Evolutionary conservation across 495 filamentous ascomycete species (phyloP).

Genomic region (Podospora pseudoanserina): DNA sequence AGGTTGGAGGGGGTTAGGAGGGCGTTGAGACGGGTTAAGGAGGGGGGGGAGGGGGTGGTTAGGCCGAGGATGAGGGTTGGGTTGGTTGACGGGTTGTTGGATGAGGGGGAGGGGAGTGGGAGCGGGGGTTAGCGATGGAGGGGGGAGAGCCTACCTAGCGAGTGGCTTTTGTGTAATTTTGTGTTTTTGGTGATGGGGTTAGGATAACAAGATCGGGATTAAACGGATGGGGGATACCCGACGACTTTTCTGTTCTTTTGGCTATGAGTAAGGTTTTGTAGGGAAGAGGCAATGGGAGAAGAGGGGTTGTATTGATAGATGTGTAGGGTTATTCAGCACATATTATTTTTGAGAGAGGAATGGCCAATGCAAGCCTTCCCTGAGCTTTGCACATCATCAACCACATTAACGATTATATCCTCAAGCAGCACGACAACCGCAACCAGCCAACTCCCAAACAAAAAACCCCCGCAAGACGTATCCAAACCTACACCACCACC

Average conservation of each 20-base stretch:
- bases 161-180: not conserved
- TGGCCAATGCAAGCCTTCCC: too few relatives aligned
- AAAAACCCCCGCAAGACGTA: too few relatives aligned
- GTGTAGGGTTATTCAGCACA: too few relatives aligned
- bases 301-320: not conserved
- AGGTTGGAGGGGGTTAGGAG: conserved; percentile 77
- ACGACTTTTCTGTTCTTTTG: not conserved
- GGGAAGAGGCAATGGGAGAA: not conserved
- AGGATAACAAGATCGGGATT: not conserved
- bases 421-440: too few relatives aligned
- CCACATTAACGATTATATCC: too few relatives aligned
- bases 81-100: not conserved
- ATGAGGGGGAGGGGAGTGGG: conserved; percentile 1
- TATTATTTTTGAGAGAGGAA: too few relatives aligned
- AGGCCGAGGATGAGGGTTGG: conserved; percentile 2
- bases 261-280: not conserved
- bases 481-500: too few relatives aligned
- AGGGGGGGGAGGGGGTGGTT: conserved; percentile 2
- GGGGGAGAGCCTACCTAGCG: not conserved
- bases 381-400: too few relatives aligned
- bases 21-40: conserved; percentile 57
- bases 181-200: not conserved
- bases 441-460: too few relatives aligned
- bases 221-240: not conserved
- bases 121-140: not conserved